Base-by-base conservation (phyloP, 1,284 basidiomycete species). In the Trametes polyzona region DNA sequence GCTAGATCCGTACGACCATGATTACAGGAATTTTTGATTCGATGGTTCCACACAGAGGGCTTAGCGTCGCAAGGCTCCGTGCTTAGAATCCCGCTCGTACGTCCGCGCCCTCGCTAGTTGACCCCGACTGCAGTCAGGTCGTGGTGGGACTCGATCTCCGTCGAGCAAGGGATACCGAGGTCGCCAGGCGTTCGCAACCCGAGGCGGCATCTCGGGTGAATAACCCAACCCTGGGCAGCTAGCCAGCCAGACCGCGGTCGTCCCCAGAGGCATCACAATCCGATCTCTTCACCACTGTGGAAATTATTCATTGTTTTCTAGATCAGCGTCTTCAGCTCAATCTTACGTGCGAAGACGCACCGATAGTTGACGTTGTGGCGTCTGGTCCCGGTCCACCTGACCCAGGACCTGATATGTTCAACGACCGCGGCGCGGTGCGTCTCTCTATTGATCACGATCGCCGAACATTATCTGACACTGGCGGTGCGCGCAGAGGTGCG, bases 381-480 rank as follows among this genome's bases (percentile, higher is more conserved):
- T 23, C 47, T 21, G 30, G 17, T 8, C 17, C 11, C 9, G 14
- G 9, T 16, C 35, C 52, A 43, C 36, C 43, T 54, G 44, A 47
- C 36, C 32, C 19, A 21, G 21, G 17, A 1, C 29, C 10, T 39
- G 46, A 39, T 10, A 30, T 37, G 9, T 43, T 30, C 19, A 42
- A 16, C 11, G 17, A 16, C 30, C 46, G 46, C 21, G 47, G 46
- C 19, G 32, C 12, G 21, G 46, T 42, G 30, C 37, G 27, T 32
- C 48, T 41, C 17, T 26, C 36, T 19, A 27, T 23, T 16, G 23
- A 47, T 42, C 17, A 27, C 46, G 39, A 55, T 55, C 53, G 30
- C 46, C 9, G 16, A 55, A 55, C 53, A 43, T 35, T 26, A 47
- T 43, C 53, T 55, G 47, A 35, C 53, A 47, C 23, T 21, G 32